Base-by-base conservation (phyloP, 1,284 basidiomycete species). In the Chalciporus sp. region DNA sequence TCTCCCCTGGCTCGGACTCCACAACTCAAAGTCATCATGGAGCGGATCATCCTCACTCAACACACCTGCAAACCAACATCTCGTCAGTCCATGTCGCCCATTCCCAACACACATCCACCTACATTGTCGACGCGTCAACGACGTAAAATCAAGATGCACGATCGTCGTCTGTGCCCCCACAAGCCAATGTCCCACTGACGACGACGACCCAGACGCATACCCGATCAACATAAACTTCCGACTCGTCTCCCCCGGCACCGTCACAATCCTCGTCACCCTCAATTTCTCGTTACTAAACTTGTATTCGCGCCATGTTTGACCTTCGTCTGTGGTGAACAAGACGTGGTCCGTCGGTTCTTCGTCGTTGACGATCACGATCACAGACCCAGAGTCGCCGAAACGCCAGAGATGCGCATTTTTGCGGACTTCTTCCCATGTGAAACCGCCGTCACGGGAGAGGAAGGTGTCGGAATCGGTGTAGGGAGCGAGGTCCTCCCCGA, bases 321-420 rank as follows among this genome's bases (percentile, higher is more conserved):
- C 96, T 68, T 99, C 92, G 70, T 99, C 86, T 6, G 87, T 90
- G 45, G 91, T 92, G 75, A 89, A 98, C 58, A 95, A 72, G 37
- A 98, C 83, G 60, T 90, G 87, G 67, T 98, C 92, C 2, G 93
- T 96, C 0, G 94, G 83, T 55, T 90, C 89, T 70, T 98, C 95
- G 71, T 99, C 97, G 70, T 98, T 97, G 51, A 86, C 94, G 73
- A 99, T 88, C 58, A 99, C 77, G 35, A 99, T 80, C 56, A 99
- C 82, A 0, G 94, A 94, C 8, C 97, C 96, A 2, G 94, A 96
- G 74, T 99, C 97, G 35, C 96, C 96, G 66, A 95, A 98, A 68
- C 97, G 95, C 94, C 95, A 99, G 49, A 97, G 81, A 69, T 98
- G 92, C 0, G 97, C 95, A 63, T 97, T 95, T 71, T 99, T 99